Base-by-base conservation (phyloP, 805 yeast genomes). In the Spathaspora passalidarum region DNA sequence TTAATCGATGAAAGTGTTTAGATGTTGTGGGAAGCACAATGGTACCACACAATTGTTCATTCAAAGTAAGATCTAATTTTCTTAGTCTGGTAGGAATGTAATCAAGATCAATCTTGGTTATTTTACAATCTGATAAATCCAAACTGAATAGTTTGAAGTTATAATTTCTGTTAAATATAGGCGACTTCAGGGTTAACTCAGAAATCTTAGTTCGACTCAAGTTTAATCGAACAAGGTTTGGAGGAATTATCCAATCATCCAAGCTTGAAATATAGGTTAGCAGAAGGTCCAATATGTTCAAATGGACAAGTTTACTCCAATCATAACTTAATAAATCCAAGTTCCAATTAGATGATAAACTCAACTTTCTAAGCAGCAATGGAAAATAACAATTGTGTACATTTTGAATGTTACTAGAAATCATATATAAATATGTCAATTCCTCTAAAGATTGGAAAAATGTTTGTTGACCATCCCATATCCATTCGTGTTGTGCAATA, bases 371-470 rank as follows among this genome's bases (percentile, higher is more conserved):
- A 25, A 66, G 47, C 67, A 66, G 14, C 4, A 3, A 10, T 5
- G 45, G 43, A 41, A 64, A 62, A 21, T 49, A 45, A 43, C 66
- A 61, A 17, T 48, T 45, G 1, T 50, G 40, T 3, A 68, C 51
- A 11, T 43, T 36, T 11, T 23, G 42, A 22, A 67, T 48, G 4
- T 50, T 45, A 43, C 70, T 64, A 17, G 54, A 60, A 1, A 56
- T 47, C 36, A 69, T 47, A 25, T 59, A 56, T 32, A 69, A 48
- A 8, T 48, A 45, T 4, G 49, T 52, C 40, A 69, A 50, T 18
- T 47, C 48, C 14, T 48, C 45, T 2, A 73, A 72, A 40, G 68
- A 66, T 26, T 51, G 43, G 43, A 64, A 59, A 37, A 42, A 54
- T 19, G 7, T 25, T 2, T 40, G 22, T 14, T 10, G 2, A 10